phyloP scores from a whole-genome alignment of 163 green algal genomes.

The Coccomyxa subellipsoidea region DNA sequence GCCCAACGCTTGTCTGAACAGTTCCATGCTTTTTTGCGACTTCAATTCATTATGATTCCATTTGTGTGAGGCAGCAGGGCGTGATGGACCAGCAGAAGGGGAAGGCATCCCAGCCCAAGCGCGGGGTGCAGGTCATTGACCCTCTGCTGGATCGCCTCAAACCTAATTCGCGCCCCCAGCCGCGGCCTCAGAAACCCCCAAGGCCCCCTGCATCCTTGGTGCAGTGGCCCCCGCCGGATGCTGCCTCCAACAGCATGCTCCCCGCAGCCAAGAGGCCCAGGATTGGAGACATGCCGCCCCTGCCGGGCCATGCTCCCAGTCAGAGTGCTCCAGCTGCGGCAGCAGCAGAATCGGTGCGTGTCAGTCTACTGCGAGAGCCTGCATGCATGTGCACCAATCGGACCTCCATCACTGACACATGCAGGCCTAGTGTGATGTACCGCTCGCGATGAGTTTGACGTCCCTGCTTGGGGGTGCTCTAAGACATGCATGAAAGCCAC shows the following conservation, averaged over 20 bases:
- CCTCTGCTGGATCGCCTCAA: background rate
- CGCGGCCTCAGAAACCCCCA: background rate
- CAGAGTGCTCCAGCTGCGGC: background rate
- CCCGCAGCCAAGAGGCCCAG: background rate
- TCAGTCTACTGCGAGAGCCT: no score
- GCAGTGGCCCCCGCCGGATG: background rate
- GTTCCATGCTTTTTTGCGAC: background rate
- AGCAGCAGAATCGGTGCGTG: background rate
- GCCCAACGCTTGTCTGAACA: no score
- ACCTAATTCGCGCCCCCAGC: background rate
- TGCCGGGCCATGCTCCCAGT: background rate
- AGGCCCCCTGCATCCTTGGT: background rate
- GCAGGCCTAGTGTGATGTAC: no score
- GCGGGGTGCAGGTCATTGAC: background rate
- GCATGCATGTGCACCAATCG: no score
- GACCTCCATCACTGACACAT: no score
- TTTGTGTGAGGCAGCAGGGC: background rate
- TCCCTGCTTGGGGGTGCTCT: no score
- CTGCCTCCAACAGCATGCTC: background rate
- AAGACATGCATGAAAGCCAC: no score
- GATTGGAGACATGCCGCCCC: background rate
- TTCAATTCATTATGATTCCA: background rate
- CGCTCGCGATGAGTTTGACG: no score
- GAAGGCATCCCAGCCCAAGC: background rate
- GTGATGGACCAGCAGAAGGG: background rate